Conservation (phyloP, 1,284 basidiomycete species). For the Peniophora sp. region DNA sequence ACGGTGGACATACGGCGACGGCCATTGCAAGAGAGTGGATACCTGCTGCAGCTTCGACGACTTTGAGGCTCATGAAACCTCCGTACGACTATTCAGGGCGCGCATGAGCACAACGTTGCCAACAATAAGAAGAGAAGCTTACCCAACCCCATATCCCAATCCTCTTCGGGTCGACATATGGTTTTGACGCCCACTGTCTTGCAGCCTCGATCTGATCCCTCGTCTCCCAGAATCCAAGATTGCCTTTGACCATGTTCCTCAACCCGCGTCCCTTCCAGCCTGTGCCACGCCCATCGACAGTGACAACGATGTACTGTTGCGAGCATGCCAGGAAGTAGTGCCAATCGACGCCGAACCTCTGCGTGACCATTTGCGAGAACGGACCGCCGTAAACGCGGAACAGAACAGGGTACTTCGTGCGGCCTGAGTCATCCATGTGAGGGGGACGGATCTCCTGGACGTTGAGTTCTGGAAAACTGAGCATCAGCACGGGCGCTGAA, state of each 20-base stretch:
- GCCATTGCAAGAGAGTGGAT: conserved; percentile 86
- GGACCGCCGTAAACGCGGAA: conserved; percentile 94
- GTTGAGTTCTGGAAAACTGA: conserved; percentile 56
- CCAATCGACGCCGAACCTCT: conserved; percentile 72
- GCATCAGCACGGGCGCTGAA: not conserved
- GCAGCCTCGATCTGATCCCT: conserved; percentile 85
- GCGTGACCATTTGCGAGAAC: conserved; percentile 68
- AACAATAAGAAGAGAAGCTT: conserved; percentile 19
- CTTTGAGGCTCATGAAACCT: conserved; percentile 88
- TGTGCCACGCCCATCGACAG: conserved; percentile 91
- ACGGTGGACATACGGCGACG: conserved; percentile 59
- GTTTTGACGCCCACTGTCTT: conserved; percentile 71
- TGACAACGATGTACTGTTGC: conserved; percentile 80
- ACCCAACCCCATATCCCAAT: conserved; percentile 97
- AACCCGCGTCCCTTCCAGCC: conserved; percentile 81
- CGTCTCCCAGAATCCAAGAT: conserved; percentile 84
- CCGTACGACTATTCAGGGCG: conserved; percentile 69
- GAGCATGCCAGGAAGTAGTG: conserved; percentile 79
- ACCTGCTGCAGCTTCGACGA: conserved; percentile 80
- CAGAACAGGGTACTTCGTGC: conserved; percentile 89
- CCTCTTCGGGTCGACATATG: conserved; percentile 72
- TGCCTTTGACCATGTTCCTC: conserved; percentile 77
- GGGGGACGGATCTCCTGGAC: conserved; percentile 87
- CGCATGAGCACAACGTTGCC: conserved; percentile 2
- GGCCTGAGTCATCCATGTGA: conserved; percentile 85